phyloP scores from a whole-genome alignment of 495 filamentous ascomycete species.

The Podospora comata region DNA sequence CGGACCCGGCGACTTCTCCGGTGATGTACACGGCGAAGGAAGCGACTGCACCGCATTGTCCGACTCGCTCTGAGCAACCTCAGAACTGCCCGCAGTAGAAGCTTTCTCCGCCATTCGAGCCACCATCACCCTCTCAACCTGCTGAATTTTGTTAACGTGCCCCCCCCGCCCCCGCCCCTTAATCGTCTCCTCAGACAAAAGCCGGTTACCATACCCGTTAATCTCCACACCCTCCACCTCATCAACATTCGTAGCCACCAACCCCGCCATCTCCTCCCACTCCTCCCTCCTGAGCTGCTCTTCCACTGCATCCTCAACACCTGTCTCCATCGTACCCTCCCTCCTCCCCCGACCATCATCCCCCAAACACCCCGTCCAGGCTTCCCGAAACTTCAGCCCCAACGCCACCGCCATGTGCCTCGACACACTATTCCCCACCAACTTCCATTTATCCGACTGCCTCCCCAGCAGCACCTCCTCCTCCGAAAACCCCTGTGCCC shows the following conservation, averaged over 20 bases:
- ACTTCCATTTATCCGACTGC: constrained; percentile 51
- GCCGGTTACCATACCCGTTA: neutral
- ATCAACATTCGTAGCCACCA: neutral
- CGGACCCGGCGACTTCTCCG: constrained; percentile 7
- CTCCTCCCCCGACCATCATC: constrained; percentile 19
- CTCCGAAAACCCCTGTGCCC: constrained; percentile 66
- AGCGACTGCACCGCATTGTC: neutral
- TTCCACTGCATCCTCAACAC: neutral
- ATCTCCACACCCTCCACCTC: neutral
- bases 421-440: constrained; percentile 71
- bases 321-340: neutral
- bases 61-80: neutral
- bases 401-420: constrained; percentile 59
- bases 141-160: neutral
- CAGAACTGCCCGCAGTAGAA: neutral
- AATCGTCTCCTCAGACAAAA: neutral
- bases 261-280: constrained; percentile 1
- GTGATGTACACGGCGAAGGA: neutral
- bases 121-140: neutral
- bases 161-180: too few relatives aligned
- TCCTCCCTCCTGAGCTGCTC: neutral
- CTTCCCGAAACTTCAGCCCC: constrained; percentile 58
- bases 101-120: too few relatives aligned
- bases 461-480: constrained; percentile 62
- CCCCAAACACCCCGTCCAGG: constrained; percentile 44